Evolutionary conservation across 306 rosid genomes (phyloP).

Genomic region (Fragaria ananassa): DNA sequence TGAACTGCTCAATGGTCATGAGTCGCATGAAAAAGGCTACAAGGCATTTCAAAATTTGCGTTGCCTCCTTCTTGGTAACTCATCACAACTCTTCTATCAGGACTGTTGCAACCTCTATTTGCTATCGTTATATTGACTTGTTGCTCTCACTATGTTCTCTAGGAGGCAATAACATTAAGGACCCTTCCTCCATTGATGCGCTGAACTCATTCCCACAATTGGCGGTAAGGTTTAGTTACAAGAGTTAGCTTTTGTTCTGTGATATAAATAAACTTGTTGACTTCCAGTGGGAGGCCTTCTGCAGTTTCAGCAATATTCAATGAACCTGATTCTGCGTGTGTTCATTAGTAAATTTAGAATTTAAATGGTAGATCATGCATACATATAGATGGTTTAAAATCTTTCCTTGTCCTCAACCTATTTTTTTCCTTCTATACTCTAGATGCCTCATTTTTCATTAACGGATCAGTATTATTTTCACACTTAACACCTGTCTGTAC

Average conservation of each 20-base stretch:
- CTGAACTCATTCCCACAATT: conserved; percentile 73
- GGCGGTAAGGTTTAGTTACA: conserved; percentile 56
- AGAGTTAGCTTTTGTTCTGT: conserved; percentile 17
- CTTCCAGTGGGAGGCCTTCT: not conserved
- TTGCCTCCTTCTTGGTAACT: conserved; percentile 80
- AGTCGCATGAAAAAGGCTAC: conserved; percentile 29
- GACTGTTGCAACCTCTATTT: conserved; percentile 4
- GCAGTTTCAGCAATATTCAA: not conserved
- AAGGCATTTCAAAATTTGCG: conserved; percentile 65
- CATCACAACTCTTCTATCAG: conserved; percentile 19
- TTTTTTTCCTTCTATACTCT: not conserved
- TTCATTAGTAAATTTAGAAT: not conserved
- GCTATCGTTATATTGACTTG: conserved; percentile 7
- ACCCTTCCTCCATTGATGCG: conserved; percentile 64
- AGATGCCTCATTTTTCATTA: not conserved
- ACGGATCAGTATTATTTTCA: not conserved
- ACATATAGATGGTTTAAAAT: not conserved
- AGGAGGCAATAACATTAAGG: conserved; percentile 77
- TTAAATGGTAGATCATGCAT: not conserved
- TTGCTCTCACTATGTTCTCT: conserved; percentile 28
- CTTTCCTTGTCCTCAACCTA: not conserved
- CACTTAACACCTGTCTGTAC: not conserved
- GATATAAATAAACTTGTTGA: conserved; percentile 2
- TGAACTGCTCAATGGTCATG: conserved; percentile 34
- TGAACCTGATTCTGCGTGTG: not conserved